phyloP scores from a whole-genome alignment of 257 asterid species.

The Fraxinus quadrangulata region DNA sequence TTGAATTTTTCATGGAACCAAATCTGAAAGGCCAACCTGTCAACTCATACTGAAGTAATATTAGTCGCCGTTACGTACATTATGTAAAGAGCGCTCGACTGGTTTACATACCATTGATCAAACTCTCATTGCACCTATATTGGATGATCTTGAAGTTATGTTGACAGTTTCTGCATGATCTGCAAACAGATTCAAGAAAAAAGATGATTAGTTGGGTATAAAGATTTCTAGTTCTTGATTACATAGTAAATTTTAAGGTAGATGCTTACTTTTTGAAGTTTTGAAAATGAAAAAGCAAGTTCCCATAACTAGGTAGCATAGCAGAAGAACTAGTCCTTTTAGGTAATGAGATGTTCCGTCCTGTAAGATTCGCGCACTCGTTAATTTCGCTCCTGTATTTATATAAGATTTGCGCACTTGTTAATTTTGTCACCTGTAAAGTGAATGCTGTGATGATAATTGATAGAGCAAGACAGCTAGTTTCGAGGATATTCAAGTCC shows the following conservation, averaged over 20 bases:
- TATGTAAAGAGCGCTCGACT: neutral
- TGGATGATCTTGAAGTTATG: conserved; percentile 4
- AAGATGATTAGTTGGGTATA: neutral
- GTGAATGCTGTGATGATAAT: conserved; percentile 71
- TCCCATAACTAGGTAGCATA: conserved; percentile 73
- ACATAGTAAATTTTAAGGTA: neutral
- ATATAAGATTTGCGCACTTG: neutral
- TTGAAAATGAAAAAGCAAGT: conserved; percentile 63
- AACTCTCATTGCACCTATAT: conserved; percentile 30
- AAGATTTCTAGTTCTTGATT: neutral
- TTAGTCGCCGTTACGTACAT: neutral
- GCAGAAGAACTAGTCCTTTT: conserved; percentile 76
- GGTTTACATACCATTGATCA: neutral
- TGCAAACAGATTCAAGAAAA: neutral
- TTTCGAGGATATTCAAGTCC: conserved; percentile 58
- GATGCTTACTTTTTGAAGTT: conserved; percentile 48
- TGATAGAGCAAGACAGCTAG: conserved; percentile 63
- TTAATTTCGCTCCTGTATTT: no score
- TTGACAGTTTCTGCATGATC: conserved; percentile 23
- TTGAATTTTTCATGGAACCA: neutral
- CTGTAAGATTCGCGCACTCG: conserved; percentile 32
- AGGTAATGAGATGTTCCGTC: conserved; percentile 93
- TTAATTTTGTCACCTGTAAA: conserved; percentile 49
- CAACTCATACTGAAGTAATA: neutral
- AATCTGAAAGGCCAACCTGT: neutral